Conservation (phyloP, 768 basidiomycete genomes). For the Trametes sanguinea region DNA sequence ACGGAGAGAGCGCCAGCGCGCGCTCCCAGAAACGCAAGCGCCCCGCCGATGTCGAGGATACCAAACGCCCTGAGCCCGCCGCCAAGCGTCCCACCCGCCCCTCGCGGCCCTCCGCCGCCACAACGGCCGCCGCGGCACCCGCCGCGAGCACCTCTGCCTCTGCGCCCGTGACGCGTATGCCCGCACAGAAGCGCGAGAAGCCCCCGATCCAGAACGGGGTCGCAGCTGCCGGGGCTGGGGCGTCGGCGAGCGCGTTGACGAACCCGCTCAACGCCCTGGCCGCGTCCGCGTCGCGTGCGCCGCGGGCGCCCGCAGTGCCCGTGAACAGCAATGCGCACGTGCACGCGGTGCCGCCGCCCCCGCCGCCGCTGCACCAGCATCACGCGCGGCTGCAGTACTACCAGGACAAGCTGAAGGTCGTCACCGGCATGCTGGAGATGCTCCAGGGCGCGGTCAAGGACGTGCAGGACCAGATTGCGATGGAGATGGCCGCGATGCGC, state of each 20-base stretch:
- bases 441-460: slow-evolving; percentile 22
- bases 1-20: slow-evolving; percentile 20
- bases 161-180: slow-evolving; percentile 5
- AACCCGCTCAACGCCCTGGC: slow-evolving; percentile 21
- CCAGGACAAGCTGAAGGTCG: slow-evolving; percentile 21
- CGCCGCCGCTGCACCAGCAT: slow-evolving; percentile 7
- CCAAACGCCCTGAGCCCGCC: slow-evolving; percentile 18
- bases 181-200: slow-evolving; percentile 14
- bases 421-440: slow-evolving; percentile 22
- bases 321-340: slow-evolving; percentile 1
- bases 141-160: slow-evolving; percentile 19
- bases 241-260: slow-evolving; percentile 8
- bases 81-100: slow-evolving; percentile 19
- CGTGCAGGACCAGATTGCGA: slow-evolving; percentile 21
- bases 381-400: background rate
- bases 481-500: slow-evolving; percentile 8
- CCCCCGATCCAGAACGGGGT: slow-evolving; percentile 19
- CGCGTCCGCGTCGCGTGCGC: slow-evolving; percentile 21
- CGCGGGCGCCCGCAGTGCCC: slow-evolving; percentile 11
- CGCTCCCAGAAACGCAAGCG: slow-evolving; percentile 22
- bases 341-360: background rate
- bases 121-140: slow-evolving; percentile 5
- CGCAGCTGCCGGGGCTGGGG: background rate
- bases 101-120: slow-evolving; percentile 3
- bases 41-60: slow-evolving; percentile 17